Percentiles rank a stretch among this genome's conserved stretches.
Conservation (phyloP, 371 early-diverging fungal genomes). For the Paramicrosporidium saccamoebae region DNA sequence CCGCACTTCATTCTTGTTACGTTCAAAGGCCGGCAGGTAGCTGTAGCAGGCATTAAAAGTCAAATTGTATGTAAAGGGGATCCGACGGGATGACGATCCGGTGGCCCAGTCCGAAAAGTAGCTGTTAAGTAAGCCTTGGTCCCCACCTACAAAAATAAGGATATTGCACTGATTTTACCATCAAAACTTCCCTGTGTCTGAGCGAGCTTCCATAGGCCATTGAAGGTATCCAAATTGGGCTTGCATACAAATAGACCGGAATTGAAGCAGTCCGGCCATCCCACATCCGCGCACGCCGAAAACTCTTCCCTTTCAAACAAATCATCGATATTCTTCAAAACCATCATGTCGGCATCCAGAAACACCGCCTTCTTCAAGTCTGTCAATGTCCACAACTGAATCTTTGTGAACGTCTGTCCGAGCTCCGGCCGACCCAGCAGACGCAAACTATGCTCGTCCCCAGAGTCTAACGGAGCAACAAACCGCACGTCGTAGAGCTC, state of each 20-base stretch:
- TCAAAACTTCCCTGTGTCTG: conserved; percentile 27
- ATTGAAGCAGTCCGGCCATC: conserved; percentile 84
- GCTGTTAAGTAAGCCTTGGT: conserved; percentile 68
- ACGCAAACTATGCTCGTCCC: conserved; percentile 14
- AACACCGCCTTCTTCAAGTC: conserved; percentile 25
- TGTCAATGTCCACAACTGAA: conserved; percentile 38
- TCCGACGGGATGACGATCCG: conserved; percentile 13
- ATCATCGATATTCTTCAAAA: conserved; percentile 35
- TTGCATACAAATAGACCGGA: conserved; percentile 61
- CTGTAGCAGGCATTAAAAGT: conserved; percentile 61
- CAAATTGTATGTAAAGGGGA: conserved; percentile 69
- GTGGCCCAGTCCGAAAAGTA: conserved; percentile 47
- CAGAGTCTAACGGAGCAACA: too few species aligned
- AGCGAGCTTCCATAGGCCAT: conserved; percentile 14
- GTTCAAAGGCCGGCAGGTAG: conserved; percentile 29
- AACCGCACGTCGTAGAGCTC: conserved; percentile 5
- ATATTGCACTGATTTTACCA: conserved; percentile 9
- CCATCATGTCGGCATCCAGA: conserved; percentile 61
- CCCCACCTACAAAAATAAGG: conserved; percentile 24
- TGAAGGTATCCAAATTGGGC: conserved; percentile 16
- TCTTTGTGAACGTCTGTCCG: conserved; percentile 50
- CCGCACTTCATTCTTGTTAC: conserved; percentile 22
- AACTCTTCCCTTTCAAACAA: conserved; percentile 37
- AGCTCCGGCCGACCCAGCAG: conserved; percentile 62
- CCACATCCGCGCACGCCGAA: conserved; percentile 44